Base-by-base conservation (phyloP, 2,329 filamentous ascomycete genomes). In the Aspergillus tamarii region DNA sequence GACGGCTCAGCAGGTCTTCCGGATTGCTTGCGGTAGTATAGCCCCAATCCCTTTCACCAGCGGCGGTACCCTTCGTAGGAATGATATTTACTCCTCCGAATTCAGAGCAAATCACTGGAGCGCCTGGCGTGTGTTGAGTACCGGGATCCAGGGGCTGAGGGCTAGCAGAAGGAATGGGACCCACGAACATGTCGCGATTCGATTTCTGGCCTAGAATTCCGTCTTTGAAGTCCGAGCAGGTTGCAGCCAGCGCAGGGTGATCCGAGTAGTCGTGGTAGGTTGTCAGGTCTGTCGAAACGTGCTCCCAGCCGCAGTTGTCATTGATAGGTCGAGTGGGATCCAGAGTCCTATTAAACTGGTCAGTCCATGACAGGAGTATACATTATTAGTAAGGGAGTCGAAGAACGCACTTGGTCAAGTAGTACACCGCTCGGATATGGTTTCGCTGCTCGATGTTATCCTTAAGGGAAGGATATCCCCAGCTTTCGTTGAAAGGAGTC, bases 271-370 rank as follows among this genome's bases (percentile, higher is more conserved):
- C 88, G 73, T 91, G 89, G 79, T 89, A 91, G 0, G 88, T 90
- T 28, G 85, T 87, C 2, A 91, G 77, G 67, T 91, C 88, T 0
- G 86, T 88, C 12, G 81, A 69, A 7, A 90, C 87, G 66, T 90
- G 88, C 70, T 91, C 88, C 89, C 89, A 91, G 39, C 89, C 89
- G 67, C 88, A 91, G 74, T 91, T 91, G 74, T 91, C 88, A 70
- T 91, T 91, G 70, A 91, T 82, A 19, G 87, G 87, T 7, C 89
- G 79, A 0, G 85, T 89, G 1, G 85, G 82, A 66, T 91, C 89
- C 2, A 91, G 80, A 0, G 82, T 82, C 70, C 80, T 80, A 54
- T 50, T 2, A 16, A 1, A 39, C 28, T 12, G n/a, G 23, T 55
- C 9, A 55, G 32, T 34, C 8, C 3, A 36, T 28, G 4, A 34